Percentiles rank a stretch among this genome's conserved stretches.
These are phyloP conservation scores for Nidula microcarpa DNA, from an alignment of 768 basidiomycete genomes.

Conservation along the genomic window DNA sequence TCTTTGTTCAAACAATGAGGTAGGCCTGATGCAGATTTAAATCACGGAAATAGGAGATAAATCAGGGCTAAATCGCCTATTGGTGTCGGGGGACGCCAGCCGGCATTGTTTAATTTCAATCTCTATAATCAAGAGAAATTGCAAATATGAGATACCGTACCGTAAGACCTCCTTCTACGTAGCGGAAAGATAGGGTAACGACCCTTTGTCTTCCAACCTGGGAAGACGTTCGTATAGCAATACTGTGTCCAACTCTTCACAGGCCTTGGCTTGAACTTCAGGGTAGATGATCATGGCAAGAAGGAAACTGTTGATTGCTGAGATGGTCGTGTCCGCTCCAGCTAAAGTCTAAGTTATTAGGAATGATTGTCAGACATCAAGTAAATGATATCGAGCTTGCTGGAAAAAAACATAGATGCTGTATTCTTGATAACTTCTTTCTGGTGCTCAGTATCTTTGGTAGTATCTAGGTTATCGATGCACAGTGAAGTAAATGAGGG, in stretches of 20 bases:
- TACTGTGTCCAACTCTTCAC: conserved; percentile 33
- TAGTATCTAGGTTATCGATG: conserved; percentile 14
- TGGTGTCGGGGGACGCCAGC: conserved; percentile 26
- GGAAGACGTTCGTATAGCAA: conserved; percentile 30
- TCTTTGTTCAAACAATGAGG: conserved; percentile 31
- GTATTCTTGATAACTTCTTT: conserved; percentile 27
- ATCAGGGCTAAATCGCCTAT: conserved; percentile 13
- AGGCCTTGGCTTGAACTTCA: conserved; percentile 29
- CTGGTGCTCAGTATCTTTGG: conserved; percentile 9
- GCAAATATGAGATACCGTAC: conserved; percentile 2
- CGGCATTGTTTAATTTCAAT: conserved; percentile 1
- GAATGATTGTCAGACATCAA: too few species aligned
- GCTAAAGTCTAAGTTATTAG: conserved; percentile 5
- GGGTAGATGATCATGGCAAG: conserved; percentile 37
- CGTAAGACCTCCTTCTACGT: conserved; percentile 31
- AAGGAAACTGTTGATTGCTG: conserved; percentile 25
- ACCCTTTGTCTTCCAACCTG: conserved; percentile 28
- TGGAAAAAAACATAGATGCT: conserved; percentile 31
- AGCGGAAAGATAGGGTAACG: conserved; percentile 33
- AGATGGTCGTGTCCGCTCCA: conserved; percentile 21
- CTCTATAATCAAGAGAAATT: not conserved
- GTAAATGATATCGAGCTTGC: conserved; percentile 7
- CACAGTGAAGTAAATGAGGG: conserved; percentile 17
- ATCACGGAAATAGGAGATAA: too few species aligned
- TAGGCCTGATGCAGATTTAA: conserved; percentile 12